Conservation (phyloP, 208 protist genomes). For the Dictyostelium gargantuum region DNA sequence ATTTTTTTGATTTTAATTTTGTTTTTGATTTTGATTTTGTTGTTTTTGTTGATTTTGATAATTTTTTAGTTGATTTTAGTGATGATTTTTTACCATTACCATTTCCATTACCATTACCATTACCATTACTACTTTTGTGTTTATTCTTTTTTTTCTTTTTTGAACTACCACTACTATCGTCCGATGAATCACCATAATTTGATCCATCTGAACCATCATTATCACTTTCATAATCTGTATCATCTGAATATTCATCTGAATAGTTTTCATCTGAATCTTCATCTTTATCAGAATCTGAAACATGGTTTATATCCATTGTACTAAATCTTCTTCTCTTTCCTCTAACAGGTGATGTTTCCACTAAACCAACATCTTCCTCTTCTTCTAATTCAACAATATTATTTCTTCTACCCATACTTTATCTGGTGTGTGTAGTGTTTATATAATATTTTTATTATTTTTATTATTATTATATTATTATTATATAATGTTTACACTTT, state of each 20-base stretch:
- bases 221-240: background rate
- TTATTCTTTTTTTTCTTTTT: no score
- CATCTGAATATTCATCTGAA: background rate
- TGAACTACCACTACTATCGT: no score
- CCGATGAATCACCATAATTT: no score
- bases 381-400: background rate
- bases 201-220: background rate
- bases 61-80: background rate
- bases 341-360: background rate
- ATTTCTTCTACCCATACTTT: no score
- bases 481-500: background rate
- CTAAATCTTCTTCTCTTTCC: background rate
- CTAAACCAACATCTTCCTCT: background rate
- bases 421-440: no score
- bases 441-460: no score
- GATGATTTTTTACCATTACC: background rate
- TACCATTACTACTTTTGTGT: no score
- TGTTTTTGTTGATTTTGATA: background rate
- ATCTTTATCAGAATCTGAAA: background rate
- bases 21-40: background rate
- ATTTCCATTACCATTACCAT: background rate
- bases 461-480: background rate
- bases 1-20: background rate
- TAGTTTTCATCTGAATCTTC: background rate
- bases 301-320: background rate